A percentile compares a stretch with the other conserved stretches of the same genome.
phyloP scores from a whole-genome alignment of 345 rosid genomes.

The Lagerstroemia speciosa region DNA sequence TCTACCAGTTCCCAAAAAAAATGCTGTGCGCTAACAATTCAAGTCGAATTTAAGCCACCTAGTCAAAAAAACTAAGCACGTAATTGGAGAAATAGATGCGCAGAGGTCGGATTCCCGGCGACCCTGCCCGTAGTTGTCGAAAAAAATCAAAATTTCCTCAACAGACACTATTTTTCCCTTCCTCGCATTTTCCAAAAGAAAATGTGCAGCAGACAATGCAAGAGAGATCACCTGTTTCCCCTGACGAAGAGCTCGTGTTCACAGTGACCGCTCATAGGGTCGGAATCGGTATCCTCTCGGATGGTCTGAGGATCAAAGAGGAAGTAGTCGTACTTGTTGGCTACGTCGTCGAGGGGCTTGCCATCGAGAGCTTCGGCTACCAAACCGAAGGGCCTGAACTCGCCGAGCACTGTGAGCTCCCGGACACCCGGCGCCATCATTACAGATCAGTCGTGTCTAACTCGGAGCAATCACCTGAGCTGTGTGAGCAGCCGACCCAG shows the following conservation, averaged over 20 bases:
- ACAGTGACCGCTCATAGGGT: conserved; percentile 27
- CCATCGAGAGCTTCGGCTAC: conserved; percentile 80
- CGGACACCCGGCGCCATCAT: conserved; percentile 60
- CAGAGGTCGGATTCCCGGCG: neutral
- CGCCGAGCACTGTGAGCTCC: conserved; percentile 67
- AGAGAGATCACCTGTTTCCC: conserved; percentile 41
- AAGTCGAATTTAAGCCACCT: neutral
- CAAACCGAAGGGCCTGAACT: conserved; percentile 87
- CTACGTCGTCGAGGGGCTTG: conserved; percentile 27
- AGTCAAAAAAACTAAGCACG: neutral
- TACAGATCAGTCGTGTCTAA: conserved; percentile 5
- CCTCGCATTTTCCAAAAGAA: neutral
- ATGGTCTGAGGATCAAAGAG: conserved; percentile 60
- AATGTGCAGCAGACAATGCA: neutral
- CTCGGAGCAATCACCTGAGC: too few relatives aligned
- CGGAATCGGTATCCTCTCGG: conserved; percentile 28
- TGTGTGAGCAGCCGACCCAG: too few relatives aligned
- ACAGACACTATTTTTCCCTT: too few relatives aligned
- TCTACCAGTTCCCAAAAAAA: neutral
- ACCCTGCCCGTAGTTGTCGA: too few relatives aligned
- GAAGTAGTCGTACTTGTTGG: conserved; percentile 57
- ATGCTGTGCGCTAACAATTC: neutral
- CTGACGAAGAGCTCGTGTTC: conserved; percentile 84
- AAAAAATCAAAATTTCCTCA: too few relatives aligned
- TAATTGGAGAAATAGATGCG: neutral